These are phyloP conservation scores for Aspergillus aculeatus DNA, from an alignment of 2,329 filamentous ascomycete species.

Conservation along the genomic window DNA sequence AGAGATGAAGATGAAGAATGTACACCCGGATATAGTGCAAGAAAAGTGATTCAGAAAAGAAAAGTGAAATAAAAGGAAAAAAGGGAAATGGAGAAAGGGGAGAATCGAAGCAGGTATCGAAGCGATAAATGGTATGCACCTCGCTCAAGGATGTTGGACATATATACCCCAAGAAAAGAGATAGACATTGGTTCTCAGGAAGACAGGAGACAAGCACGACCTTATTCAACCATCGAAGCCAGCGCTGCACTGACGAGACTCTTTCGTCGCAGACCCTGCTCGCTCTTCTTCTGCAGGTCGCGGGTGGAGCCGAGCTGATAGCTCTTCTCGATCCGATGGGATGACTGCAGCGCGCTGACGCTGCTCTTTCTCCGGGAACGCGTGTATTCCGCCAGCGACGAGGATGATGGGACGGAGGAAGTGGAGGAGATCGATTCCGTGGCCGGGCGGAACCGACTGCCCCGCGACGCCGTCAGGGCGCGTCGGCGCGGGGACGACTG, in stretches of 20 bases:
- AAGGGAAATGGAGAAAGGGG: neutral
- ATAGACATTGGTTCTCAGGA: neutral
- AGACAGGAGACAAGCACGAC: constrained; percentile 4
- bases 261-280: constrained; percentile 37
- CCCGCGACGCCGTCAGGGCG: constrained; percentile 28
- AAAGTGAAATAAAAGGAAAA: neutral
- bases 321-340: constrained; percentile 36
- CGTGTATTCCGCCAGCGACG: neutral
- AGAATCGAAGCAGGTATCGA: neutral
- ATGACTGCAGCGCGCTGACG: constrained; percentile 20
- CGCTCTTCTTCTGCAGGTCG: constrained; percentile 33
- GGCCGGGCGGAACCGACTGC: constrained; percentile 25
- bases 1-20: neutral
- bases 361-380: constrained; percentile 29
- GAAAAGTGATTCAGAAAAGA: neutral
- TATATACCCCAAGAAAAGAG: too few species aligned
- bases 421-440: neutral
- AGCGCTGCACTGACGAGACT: constrained; percentile 41
- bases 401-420: constrained; percentile 4
- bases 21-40: neutral
- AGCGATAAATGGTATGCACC: neutral
- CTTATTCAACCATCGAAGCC: constrained; percentile 34
- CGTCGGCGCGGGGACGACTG: constrained; percentile 33
- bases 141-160: too few species aligned
- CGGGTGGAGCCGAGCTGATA: constrained; percentile 25